These are phyloP conservation scores for Leccinum longicurvipes DNA, from an alignment of 768 basidiomycete genomes.

Conservation along the genomic window DNA sequence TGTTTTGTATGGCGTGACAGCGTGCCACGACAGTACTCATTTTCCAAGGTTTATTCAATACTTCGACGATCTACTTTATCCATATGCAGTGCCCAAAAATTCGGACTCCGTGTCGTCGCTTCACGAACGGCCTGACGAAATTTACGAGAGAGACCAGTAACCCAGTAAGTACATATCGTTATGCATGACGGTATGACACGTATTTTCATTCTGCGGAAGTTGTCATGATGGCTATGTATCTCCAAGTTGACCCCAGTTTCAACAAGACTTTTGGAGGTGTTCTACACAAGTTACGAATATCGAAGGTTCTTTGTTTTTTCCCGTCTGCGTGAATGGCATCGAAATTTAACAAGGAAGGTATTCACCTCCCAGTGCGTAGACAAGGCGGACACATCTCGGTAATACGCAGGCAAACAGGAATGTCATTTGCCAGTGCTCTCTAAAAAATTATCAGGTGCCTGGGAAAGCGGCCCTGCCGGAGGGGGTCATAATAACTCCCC, in stretches of 20 bases:
- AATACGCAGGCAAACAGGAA: neutral
- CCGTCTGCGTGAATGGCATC: neutral
- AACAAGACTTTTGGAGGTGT: neutral
- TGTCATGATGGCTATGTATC: no score
- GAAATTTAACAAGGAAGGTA: neutral
- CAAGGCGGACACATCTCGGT: neutral
- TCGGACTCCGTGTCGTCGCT: neutral
- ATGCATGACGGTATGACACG: neutral
- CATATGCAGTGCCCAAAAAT: neutral
- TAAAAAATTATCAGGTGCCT: conserved; percentile 4
- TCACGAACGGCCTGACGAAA: neutral
- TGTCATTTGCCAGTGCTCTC: neutral
- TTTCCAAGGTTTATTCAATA: no score
- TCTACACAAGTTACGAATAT: neutral
- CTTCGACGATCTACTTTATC: neutral
- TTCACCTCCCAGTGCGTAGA: neutral
- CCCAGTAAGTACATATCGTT: neutral
- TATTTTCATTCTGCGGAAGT: neutral
- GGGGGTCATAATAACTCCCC: neutral
- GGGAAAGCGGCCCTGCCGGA: conserved; percentile 16
- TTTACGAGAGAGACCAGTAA: neutral
- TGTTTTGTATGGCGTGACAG: no score
- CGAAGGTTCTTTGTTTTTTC: neutral
- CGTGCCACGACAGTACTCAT: no score
- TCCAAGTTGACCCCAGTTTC: neutral